These are phyloP conservation scores for Orychophragmus violaceus DNA, from an alignment of 345 rosid genomes.

Conservation along the genomic window DNA sequence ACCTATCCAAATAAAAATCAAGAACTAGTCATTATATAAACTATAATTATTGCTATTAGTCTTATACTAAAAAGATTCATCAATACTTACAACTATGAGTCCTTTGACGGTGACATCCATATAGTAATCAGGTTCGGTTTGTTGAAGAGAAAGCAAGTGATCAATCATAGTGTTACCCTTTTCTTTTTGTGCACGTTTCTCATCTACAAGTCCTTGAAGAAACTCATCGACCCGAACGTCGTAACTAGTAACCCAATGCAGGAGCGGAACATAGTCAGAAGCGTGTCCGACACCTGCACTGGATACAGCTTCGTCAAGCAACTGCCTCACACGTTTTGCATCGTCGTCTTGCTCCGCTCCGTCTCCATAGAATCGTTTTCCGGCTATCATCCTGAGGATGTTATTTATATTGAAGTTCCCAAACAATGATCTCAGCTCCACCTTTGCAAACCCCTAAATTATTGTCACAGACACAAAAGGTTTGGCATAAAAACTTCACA, in stretches of 20 bases:
- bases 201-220: constrained; percentile 40
- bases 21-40: neutral
- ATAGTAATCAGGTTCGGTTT: constrained; percentile 39
- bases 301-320: neutral
- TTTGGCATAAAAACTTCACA: no score
- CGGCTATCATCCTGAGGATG: constrained; percentile 42
- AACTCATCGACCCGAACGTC: constrained; percentile 31
- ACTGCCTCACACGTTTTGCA: neutral
- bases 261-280: constrained; percentile 30
- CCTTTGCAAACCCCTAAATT: neutral
- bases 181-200: constrained; percentile 22
- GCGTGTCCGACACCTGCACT: constrained; percentile 11
- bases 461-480: neutral
- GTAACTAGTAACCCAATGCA: constrained; percentile 23
- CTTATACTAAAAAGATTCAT: neutral
- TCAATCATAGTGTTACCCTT: constrained; percentile 41
- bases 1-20: constrained; percentile 1
- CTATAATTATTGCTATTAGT: neutral
- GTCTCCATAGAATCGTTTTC: constrained; percentile 39
- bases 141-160: constrained; percentile 41
- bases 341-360: neutral
- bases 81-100: constrained; percentile 20
- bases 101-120: constrained; percentile 51
- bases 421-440: constrained; percentile 15
- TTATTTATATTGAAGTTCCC: constrained; percentile 26